Evolutionary conservation across 768 basidiomycete species (phyloP).

Genomic region (Tremella yokohamensis): DNA sequence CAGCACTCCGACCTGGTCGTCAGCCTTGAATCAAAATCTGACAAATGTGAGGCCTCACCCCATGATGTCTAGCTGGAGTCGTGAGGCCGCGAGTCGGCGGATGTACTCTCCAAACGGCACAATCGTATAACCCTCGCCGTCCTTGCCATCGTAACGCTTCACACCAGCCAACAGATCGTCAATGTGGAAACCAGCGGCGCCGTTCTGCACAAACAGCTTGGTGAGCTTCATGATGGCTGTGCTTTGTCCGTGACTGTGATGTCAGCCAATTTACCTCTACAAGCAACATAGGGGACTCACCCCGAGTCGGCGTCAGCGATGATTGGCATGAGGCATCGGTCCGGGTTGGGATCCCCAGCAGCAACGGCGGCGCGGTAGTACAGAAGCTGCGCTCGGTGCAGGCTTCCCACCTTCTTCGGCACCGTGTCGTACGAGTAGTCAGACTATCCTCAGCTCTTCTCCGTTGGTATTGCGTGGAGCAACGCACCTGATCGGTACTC

Average conservation of each 20-base stretch:
- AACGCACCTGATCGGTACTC: conserved; percentile 15
- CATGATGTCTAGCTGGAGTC: conserved; percentile 87
- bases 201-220: conserved; percentile 94
- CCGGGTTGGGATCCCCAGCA: conserved; percentile 15
- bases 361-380: conserved; percentile 41
- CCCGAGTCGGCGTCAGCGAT: conserved; percentile 94
- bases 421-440: conserved; percentile 97
- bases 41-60: conserved; percentile 66
- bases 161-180: conserved; percentile 85
- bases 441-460: conserved; percentile 62
- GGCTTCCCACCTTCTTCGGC: conserved; percentile 87
- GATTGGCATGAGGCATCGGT: conserved; percentile 87
- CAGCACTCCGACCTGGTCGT: no score
- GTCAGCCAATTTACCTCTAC: neutral
- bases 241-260: conserved; percentile 76
- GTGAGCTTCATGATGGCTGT: conserved; percentile 91
- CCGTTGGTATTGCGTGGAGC: conserved; percentile 72
- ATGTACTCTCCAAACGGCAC: conserved; percentile 85
- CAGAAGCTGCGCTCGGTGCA: conserved; percentile 85
- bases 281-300: conserved; percentile 53
- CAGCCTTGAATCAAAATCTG: no score
- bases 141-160: conserved; percentile 75
- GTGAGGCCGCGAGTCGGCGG: conserved; percentile 74
- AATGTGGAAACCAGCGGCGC: conserved; percentile 82
- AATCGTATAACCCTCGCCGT: conserved; percentile 83